Evolutionary conservation across 805 yeast genomes (phyloP).

Genomic region (Yamadazyma akitaensis): DNA sequence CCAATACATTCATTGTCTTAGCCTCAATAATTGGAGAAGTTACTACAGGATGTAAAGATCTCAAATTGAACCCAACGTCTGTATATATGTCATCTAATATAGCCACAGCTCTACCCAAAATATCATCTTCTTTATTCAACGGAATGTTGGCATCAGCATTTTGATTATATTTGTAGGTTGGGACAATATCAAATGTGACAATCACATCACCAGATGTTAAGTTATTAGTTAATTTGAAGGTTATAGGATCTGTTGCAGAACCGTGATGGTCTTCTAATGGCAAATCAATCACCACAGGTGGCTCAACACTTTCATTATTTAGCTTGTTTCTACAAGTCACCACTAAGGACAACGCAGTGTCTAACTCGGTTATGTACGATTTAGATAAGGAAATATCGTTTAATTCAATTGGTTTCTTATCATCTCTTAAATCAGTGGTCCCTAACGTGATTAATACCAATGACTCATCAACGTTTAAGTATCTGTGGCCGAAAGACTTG

Average conservation of each 20-base stretch:
- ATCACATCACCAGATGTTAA: conserved; percentile 50
- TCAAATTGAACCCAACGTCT: conserved; percentile 61
- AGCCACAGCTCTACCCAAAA: conserved; percentile 84
- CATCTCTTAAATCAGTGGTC: conserved; percentile 70
- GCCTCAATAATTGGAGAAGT: conserved; percentile 77
- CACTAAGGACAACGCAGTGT: conserved; percentile 78
- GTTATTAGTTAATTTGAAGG: conserved; percentile 55
- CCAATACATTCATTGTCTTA: conserved; percentile 69
- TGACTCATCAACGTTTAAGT: conserved; percentile 59
- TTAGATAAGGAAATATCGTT: conserved; percentile 69
- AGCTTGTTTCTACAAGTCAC: conserved; percentile 41
- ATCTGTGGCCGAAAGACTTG: conserved; percentile 84
- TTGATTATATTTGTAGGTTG: conserved; percentile 62
- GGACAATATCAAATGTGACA: conserved; percentile 81
- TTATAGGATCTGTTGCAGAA: conserved; percentile 67
- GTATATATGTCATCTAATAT: conserved; percentile 59
- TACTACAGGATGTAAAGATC: conserved; percentile 62
- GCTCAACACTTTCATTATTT: conserved; percentile 37
- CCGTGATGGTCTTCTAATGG: conserved; percentile 80
- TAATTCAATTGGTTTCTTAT: conserved; percentile 57
- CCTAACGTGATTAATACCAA: conserved; percentile 82
- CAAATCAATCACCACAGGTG: conserved; percentile 66
- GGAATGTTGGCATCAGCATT: conserved; percentile 10
- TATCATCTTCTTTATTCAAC: conserved; percentile 16
- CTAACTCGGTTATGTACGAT: conserved; percentile 77